Evolutionary conservation across 495 filamentous ascomycete species (phyloP).

Genomic region (Tuber calosporum): DNA sequence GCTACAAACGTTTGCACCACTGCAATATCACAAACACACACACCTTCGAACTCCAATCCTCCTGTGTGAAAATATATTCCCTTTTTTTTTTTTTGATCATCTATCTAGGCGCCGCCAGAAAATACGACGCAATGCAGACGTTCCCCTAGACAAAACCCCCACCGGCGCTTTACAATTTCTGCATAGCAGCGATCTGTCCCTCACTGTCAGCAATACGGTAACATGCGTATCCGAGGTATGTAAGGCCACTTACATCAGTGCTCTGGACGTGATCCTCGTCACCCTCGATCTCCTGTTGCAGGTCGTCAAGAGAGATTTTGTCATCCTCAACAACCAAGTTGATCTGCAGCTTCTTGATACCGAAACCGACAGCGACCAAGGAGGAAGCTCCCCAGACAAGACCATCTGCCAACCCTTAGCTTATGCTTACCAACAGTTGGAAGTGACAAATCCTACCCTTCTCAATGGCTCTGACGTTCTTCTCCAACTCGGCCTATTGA

Average conservation of each 20-base stretch:
- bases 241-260: conserved; percentile 59
- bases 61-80: neutral
- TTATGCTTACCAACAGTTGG: neutral
- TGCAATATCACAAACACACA: neutral
- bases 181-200: conserved; percentile 63
- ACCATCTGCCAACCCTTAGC: conserved; percentile 51
- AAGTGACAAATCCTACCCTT: conserved; percentile 46
- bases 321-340: conserved; percentile 96
- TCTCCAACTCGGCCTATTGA: conserved; percentile 68
- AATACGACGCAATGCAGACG: neutral
- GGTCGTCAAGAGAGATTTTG: conserved; percentile 79
- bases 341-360: conserved; percentile 99
- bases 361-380: conserved; percentile 82
- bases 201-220: conserved; percentile 11
- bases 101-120: conserved; percentile 16
- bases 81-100: conserved; percentile 8
- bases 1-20: neutral
- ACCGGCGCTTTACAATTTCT: conserved; percentile 64
- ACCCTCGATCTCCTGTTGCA: conserved; percentile 77
- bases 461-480: conserved; percentile 74
- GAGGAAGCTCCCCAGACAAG: conserved; percentile 93
- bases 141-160: neutral
- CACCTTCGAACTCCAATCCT: neutral
- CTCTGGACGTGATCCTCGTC: conserved; percentile 98
- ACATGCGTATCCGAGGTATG: conserved; percentile 7